Conservation (phyloP, 2,329 filamentous ascomycete genomes). For the Neofusicoccum ribis region DNA sequence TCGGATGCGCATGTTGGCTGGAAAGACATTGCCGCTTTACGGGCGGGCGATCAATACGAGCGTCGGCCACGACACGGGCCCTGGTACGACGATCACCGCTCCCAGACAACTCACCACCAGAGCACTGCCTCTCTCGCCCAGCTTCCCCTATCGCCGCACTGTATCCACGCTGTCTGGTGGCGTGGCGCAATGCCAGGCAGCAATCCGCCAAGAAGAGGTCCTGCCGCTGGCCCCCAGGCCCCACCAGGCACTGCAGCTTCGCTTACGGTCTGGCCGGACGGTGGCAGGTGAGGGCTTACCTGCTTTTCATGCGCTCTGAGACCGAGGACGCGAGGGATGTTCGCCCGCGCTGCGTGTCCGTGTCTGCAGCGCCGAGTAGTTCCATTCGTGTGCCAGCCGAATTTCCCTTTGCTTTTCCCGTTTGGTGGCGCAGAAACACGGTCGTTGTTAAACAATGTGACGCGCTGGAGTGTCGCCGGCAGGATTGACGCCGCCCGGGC, state of each 20-base stretch:
- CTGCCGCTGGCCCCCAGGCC: neutral
- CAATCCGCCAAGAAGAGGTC: neutral
- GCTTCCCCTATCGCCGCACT: neutral
- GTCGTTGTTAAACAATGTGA: neutral
- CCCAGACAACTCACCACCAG: neutral
- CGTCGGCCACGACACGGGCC: neutral
- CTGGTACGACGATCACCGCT: neutral
- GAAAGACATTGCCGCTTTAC: neutral
- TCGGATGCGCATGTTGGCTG: neutral
- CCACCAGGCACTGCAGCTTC: neutral
- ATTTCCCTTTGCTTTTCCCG: neutral
- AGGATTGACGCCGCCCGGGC: constrained; percentile 5
- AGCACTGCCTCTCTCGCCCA: neutral
- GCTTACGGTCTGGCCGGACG: neutral
- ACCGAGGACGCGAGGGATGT: neutral
- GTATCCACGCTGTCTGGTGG: neutral
- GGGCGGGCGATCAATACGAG: neutral
- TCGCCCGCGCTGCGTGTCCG: too few relatives aligned
- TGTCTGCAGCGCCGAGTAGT: too few relatives aligned
- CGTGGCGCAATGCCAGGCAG: constrained; percentile 2
- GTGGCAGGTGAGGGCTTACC: neutral
- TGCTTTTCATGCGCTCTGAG: neutral
- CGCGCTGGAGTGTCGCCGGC: neutral
- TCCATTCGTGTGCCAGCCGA: too few relatives aligned
- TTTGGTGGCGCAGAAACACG: neutral